Conservation (phyloP, 352 stramenopile genomes). For the Bremia lactucae region DNA sequence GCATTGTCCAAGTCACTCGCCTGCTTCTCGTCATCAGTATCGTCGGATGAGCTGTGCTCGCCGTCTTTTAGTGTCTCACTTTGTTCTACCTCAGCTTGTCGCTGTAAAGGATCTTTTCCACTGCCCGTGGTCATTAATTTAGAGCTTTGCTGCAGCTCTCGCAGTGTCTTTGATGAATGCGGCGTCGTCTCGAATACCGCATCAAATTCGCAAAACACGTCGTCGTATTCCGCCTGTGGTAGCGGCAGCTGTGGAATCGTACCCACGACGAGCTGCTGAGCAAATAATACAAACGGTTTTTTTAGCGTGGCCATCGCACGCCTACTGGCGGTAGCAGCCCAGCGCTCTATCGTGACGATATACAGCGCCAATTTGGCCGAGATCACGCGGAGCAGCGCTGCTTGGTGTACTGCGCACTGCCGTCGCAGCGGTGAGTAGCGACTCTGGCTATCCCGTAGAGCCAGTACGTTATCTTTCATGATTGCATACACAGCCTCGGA, state of each 20-base stretch:
- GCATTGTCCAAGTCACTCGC: conserved; percentile 26
- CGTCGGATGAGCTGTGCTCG: conserved; percentile 5
- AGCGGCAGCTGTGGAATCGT: conserved; percentile 6
- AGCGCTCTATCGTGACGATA: conserved; percentile 14
- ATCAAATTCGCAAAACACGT: conserved; percentile 27
- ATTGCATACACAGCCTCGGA: conserved; percentile 21
- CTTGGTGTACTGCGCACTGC: conserved; percentile 18
- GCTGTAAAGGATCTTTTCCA: neutral
- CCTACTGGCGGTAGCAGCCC: conserved; percentile 15
- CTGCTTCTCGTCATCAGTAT: conserved; percentile 20
- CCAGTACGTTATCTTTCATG: conserved; percentile 13
- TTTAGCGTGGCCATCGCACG: conserved; percentile 17
- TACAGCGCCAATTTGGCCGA: conserved; percentile 17
- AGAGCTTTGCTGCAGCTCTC: conserved; percentile 9
- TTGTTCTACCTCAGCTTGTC: conserved; percentile 1
- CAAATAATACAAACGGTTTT: conserved; percentile 19
- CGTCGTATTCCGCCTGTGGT: conserved; percentile 6
- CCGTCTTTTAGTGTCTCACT: conserved; percentile 3
- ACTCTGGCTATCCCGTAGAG: conserved; percentile 6
- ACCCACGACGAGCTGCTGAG: conserved; percentile 19
- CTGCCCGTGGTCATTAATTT: conserved; percentile 5
- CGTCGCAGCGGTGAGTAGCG: conserved; percentile 14
- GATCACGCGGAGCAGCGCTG: conserved; percentile 15
- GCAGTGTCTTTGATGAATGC: conserved; percentile 8
- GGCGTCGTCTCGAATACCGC: conserved; percentile 18